These are phyloP conservation scores for Gymnopus androsaceus DNA, from an alignment of 1,284 basidiomycete species.

Conservation along the genomic window DNA sequence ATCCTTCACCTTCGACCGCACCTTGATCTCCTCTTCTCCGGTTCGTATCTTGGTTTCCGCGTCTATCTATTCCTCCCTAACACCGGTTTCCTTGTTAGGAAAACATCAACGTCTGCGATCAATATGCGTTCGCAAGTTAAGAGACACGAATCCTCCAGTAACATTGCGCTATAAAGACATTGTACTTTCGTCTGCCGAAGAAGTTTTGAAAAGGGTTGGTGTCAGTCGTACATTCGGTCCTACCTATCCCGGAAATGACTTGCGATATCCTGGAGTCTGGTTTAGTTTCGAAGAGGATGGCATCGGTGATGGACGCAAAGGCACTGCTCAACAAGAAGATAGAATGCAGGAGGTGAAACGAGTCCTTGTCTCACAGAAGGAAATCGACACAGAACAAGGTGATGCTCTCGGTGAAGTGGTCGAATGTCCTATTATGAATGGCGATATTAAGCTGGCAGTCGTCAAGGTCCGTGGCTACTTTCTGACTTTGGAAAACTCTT, in stretches of 20 bases:
- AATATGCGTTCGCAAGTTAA: conserved; percentile 67
- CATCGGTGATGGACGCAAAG: conserved; percentile 52
- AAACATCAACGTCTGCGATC: conserved; percentile 75
- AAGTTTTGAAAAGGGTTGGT: conserved; percentile 62
- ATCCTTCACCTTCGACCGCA: conserved; percentile 78
- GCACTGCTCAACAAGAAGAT: conserved; percentile 49
- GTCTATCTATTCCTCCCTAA: too few species aligned
- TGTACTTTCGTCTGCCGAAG: conserved; percentile 58
- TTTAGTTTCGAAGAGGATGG: conserved; percentile 78
- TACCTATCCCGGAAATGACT: conserved; percentile 77
- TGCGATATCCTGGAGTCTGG: conserved; percentile 81
- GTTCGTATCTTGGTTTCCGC: too few species aligned
- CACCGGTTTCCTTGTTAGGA: too few species aligned
- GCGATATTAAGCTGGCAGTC: conserved; percentile 67
- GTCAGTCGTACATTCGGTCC: conserved; percentile 82
- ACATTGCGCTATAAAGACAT: conserved; percentile 70
- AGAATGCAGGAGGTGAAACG: conserved; percentile 73
- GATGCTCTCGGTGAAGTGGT: conserved; percentile 71
- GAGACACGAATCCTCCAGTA: conserved; percentile 63
- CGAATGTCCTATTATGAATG: conserved; percentile 66
- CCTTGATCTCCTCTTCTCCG: conserved; percentile 79
- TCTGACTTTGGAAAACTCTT: conserved; percentile 4
- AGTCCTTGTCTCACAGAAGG: conserved; percentile 72
- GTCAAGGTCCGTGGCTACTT: conserved; percentile 53
- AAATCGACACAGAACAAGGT: conserved; percentile 49